A percentile compares a stretch with the other conserved stretches of the same genome.
Evolutionary conservation across 768 basidiomycete genomes (phyloP).

Genomic region (Heimioporus sp.): DNA sequence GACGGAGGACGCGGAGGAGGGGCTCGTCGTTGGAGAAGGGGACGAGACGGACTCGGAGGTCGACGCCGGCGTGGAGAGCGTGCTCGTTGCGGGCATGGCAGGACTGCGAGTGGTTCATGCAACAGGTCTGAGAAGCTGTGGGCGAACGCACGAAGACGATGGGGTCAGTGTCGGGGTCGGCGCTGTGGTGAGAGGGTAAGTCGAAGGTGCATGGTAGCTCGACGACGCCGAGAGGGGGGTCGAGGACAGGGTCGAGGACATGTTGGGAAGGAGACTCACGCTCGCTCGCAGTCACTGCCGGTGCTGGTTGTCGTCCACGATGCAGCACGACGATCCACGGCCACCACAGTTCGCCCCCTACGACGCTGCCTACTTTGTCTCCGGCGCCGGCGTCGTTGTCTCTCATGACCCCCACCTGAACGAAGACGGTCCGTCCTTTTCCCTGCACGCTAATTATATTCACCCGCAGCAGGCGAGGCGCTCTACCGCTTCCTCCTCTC

Average conservation of each 20-base stretch:
- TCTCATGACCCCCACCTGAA: conserved; percentile 74
- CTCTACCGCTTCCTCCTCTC: conserved; percentile 72
- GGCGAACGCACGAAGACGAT: conserved; percentile 23
- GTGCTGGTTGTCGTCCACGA: no score
- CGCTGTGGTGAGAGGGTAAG: no score
- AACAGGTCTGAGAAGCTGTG: neutral
- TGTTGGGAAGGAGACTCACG: no score
- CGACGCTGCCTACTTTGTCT: conserved; percentile 56
- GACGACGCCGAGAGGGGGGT: no score
- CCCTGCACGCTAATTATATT: neutral
- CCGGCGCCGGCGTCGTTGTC: conserved; percentile 48
- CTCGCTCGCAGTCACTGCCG: no score
- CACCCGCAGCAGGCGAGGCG: conserved; percentile 50
- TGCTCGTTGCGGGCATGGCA: conserved; percentile 12
- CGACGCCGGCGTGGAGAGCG: conserved; percentile 7
- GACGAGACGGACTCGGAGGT: conserved; percentile 8
- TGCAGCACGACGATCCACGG: conserved; percentile 14
- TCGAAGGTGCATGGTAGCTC: no score
- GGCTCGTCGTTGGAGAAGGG: conserved; percentile 1
- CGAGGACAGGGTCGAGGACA: no score
- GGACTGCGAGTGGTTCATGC: conserved; percentile 18
- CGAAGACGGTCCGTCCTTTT: conserved; percentile 46
- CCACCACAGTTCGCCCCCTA: conserved; percentile 67
- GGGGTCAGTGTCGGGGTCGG: no score
- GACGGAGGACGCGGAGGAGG: conserved; percentile 13